Evolutionary conservation across 2,329 filamentous ascomycete species (phyloP).

Genomic region (Pseudogymnoascus sp.): DNA sequence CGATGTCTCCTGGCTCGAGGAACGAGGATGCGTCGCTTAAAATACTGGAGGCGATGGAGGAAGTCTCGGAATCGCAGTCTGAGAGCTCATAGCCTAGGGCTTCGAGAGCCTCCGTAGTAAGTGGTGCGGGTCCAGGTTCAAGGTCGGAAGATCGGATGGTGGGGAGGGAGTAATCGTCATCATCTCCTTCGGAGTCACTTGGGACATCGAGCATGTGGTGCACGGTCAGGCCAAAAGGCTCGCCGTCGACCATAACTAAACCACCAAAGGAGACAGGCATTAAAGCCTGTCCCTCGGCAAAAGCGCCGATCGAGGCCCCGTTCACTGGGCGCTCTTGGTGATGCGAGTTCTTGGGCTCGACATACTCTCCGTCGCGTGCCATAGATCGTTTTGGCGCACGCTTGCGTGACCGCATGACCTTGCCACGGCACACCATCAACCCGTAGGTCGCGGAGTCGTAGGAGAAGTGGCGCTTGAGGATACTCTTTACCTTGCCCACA

Average conservation of each 20-base stretch:
- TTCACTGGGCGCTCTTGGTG: conserved; percentile 74
- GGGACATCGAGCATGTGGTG: conserved; percentile 88
- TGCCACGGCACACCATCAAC: conserved; percentile 64
- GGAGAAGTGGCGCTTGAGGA: conserved; percentile 59
- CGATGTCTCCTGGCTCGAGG: conserved; percentile 55
- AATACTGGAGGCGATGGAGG: conserved; percentile 24
- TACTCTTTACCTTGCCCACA: conserved; percentile 60
- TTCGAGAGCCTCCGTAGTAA: conserved; percentile 44
- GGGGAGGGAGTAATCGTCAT: conserved; percentile 15
- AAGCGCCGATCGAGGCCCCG: conserved; percentile 89
- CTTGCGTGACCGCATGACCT: conserved; percentile 52
- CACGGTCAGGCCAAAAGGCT: conserved; percentile 88
- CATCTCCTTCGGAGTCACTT: conserved; percentile 36
- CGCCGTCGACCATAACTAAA: conserved; percentile 73
- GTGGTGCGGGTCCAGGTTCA: background rate
- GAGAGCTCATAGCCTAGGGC: conserved; percentile 53
- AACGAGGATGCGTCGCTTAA: conserved; percentile 40
- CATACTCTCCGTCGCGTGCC: conserved; percentile 30
- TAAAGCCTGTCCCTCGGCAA: conserved; percentile 73
- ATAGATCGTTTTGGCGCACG: conserved; percentile 33
- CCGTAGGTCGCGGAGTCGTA: conserved; percentile 58
- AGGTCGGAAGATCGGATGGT: background rate
- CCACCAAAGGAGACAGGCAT: conserved; percentile 89
- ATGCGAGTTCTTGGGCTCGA: conserved; percentile 56
- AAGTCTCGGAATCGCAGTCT: conserved; percentile 49